Percentiles rank a stretch among this genome's conserved stretches.
Conservation (phyloP, 169 alveolate genomes). For the Plasmodium falciparum region DNA sequence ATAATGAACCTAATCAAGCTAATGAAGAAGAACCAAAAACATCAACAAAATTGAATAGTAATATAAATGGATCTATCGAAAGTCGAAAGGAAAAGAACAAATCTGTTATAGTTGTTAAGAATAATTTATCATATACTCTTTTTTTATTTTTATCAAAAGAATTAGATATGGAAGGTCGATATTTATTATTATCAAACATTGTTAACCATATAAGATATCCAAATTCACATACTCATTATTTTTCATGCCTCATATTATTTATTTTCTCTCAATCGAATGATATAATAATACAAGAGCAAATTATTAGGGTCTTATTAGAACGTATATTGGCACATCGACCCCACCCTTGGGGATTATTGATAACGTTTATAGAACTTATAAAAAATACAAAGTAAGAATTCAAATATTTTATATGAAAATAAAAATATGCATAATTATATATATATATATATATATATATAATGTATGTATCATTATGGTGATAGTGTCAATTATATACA, state of each 20-base stretch:
- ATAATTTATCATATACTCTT: constrained; percentile 76
- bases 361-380: constrained; percentile 89
- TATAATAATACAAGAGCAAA: constrained; percentile 92
- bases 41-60: not conserved
- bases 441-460: not conserved
- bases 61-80: not conserved
- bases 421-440: not conserved
- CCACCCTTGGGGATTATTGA: constrained; percentile 97
- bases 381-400: constrained; percentile 87
- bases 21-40: not conserved
- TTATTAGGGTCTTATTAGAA: constrained; percentile 91
- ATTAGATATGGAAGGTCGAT: constrained; percentile 88
- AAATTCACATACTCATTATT: constrained; percentile 95
- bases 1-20: not conserved
- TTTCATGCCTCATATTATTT: constrained; percentile 86
- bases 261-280: constrained; percentile 88
- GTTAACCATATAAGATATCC: constrained; percentile 97
- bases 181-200: constrained; percentile 93
- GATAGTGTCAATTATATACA: not conserved
- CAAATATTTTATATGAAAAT: not conserved
- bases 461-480: not conserved
- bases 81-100: constrained; percentile 3
- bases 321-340: constrained; percentile 94
- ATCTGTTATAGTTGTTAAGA: constrained; percentile 46
- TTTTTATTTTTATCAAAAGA: constrained; percentile 87